Evolutionary conservation across 495 filamentous ascomycete genomes (phyloP).

Genomic region (Neurospora sp.): DNA sequence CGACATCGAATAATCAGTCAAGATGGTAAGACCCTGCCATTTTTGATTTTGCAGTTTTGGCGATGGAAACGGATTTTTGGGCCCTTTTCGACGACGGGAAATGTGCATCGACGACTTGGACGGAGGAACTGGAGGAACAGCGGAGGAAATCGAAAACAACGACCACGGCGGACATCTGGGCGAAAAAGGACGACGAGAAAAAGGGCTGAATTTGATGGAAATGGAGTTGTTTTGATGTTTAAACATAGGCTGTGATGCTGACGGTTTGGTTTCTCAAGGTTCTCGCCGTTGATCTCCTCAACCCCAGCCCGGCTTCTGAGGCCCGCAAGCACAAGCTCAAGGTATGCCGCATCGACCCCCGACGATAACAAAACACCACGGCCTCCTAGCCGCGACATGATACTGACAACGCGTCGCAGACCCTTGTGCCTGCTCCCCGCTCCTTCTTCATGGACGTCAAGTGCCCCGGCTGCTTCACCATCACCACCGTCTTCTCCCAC

Average conservation of each 20-base stretch:
- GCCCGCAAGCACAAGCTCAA: conserved; percentile 99
- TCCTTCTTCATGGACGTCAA: conserved; percentile 99
- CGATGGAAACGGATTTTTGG: not conserved
- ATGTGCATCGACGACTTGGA: not conserved
- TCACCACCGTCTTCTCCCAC: conserved; percentile 99
- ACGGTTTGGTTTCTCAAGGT: conserved; percentile 50
- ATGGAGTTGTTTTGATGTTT: not conserved
- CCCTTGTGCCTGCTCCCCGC: conserved; percentile 85
- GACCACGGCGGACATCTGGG: not conserved
- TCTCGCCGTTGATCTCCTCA: conserved; percentile 99
- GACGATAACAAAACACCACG: not conserved
- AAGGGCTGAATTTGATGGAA: not conserved
- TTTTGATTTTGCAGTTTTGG: conserved; percentile 14
- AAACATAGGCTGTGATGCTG: conserved; percentile 19
- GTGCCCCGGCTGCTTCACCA: conserved; percentile 99
- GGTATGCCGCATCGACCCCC: conserved; percentile 47
- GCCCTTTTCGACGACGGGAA: not conserved
- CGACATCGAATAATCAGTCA: conserved; percentile 37
- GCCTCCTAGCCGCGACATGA: not conserved
- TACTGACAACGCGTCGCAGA: conserved; percentile 41
- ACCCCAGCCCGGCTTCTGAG: conserved; percentile 91
- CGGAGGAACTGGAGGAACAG: not conserved
- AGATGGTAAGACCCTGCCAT: conserved; percentile 43
- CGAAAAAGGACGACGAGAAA: not conserved
- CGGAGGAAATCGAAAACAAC: not conserved